These are phyloP conservation scores for Hemerocallis citrina DNA, from an alignment of 106 monocot species.

Conservation along the genomic window DNA sequence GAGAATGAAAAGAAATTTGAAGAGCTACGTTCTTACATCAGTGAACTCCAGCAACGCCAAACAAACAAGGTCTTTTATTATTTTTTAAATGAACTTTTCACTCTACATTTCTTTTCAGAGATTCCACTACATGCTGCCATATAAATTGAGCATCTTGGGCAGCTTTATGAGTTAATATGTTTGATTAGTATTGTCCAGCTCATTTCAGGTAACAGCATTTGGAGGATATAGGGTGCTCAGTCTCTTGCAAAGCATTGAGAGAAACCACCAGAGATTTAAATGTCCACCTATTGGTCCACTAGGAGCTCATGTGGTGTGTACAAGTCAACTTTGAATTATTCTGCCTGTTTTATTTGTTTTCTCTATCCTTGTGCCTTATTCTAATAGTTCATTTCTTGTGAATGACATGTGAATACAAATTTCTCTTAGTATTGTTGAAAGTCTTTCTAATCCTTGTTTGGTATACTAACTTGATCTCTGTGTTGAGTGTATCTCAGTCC, in stretches of 20 bases:
- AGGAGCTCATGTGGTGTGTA: conserved; percentile 79
- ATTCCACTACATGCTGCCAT: conserved; percentile 2
- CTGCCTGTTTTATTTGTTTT: too few relatives aligned
- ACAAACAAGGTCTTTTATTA: conserved; percentile 60
- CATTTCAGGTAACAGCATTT: conserved; percentile 79
- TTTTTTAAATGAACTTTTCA: neutral
- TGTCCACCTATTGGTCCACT: conserved; percentile 84
- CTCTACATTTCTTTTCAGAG: neutral
- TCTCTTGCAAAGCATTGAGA: conserved; percentile 70
- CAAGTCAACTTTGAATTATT: neutral
- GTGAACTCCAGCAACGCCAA: conserved; percentile 56
- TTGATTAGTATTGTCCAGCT: conserved; percentile 10
- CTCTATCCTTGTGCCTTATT: too few relatives aligned
- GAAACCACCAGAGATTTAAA: conserved; percentile 49
- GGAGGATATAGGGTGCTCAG: conserved; percentile 81
- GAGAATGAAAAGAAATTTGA: conserved; percentile 43
- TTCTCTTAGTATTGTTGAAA: too few relatives aligned
- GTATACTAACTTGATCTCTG: too few relatives aligned
- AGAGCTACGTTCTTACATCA: conserved; percentile 39
- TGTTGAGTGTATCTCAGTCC: too few relatives aligned
- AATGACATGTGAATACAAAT: too few relatives aligned
- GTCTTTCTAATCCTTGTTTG: too few relatives aligned
- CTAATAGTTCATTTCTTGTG: too few relatives aligned
- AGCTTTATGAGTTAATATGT: neutral
- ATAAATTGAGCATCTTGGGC: neutral